Evolutionary conservation across 2,329 filamentous ascomycete genomes (phyloP).

Genomic region (Aspergillus sp.): DNA sequence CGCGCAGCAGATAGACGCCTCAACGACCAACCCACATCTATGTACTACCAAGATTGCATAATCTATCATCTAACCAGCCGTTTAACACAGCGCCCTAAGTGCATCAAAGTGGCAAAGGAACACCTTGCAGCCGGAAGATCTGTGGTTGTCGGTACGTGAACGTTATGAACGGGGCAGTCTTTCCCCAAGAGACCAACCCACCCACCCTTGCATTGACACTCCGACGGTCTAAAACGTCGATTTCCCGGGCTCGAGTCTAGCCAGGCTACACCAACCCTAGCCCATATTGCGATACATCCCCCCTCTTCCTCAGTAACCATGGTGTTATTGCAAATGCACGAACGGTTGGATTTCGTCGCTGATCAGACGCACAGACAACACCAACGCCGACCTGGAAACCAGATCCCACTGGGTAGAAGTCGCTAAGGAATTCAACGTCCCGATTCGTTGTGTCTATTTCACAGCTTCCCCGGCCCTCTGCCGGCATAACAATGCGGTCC

Average conservation of each 20-base stretch:
- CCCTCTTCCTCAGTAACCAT: background rate
- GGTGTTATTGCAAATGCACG: background rate
- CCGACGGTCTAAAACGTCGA: conserved; percentile 14
- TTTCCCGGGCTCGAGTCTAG: background rate
- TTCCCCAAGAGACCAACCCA: background rate
- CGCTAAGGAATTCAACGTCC: conserved; percentile 68
- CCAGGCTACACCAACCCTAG: conserved; percentile 5
- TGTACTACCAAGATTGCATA: background rate
- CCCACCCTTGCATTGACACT: conserved; percentile 22
- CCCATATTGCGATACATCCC: background rate
- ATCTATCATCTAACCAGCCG: conserved; percentile 6
- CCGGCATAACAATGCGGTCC: conserved; percentile 85
- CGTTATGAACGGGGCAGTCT: background rate
- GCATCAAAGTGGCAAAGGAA: conserved; percentile 70
- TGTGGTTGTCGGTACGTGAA: conserved; percentile 72
- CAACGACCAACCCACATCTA: background rate
- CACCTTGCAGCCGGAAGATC: conserved; percentile 66
- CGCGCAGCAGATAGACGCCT: too few species aligned
- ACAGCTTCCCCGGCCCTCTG: conserved; percentile 68
- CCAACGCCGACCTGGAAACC: conserved; percentile 81
- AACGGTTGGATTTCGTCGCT: background rate
- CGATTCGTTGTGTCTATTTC: conserved; percentile 85
- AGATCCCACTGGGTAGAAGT: conserved; percentile 77
- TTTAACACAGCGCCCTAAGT: conserved; percentile 57
- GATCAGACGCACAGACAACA: conserved; percentile 70